A percentile compares a stretch with the other conserved stretches of the same genome.
phyloP scores from a whole-genome alignment of 306 rosid genomes.

The Sicyos edulis region DNA sequence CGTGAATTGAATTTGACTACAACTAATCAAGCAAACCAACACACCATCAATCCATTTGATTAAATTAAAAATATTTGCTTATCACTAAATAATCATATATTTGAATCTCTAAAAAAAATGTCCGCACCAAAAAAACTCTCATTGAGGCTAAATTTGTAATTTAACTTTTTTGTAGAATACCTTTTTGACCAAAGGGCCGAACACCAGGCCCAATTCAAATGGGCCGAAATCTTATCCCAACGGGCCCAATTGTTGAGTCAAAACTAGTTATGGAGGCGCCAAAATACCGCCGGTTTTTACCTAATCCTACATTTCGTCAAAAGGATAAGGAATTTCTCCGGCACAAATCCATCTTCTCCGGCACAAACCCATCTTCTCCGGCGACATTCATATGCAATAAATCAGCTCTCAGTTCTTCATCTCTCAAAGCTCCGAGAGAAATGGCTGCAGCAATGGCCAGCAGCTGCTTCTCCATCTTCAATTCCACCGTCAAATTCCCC shows the following conservation, averaged over 20 bases:
- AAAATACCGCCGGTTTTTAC: neutral
- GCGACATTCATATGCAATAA: neutral
- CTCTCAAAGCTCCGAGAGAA: constrained; percentile 16
- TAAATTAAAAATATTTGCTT: no score
- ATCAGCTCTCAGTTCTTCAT: neutral
- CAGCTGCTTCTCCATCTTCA: constrained; percentile 45
- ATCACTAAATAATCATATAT: no score
- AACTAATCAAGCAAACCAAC: no score
- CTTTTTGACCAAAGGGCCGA: no score
- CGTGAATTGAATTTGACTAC: no score
- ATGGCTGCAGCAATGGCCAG: constrained; percentile 68
- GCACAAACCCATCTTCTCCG: constrained; percentile 13
- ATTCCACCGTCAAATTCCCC: constrained; percentile 45
- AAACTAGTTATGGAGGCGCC: constrained; percentile 34
- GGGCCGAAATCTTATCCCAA: no score
- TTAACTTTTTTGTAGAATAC: neutral
- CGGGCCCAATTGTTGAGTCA: neutral
- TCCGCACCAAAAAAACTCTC: no score
- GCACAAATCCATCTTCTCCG: constrained; percentile 13
- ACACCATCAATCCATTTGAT: no score
- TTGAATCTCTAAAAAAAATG: no score
- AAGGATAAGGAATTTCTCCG: constrained; percentile 19
- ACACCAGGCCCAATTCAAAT: no score
- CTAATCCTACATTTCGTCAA: constrained; percentile 3
- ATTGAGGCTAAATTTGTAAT: neutral